phyloP scores from a whole-genome alignment of 2,329 filamentous ascomycete genomes.

The Pestalotiopsis fici region DNA sequence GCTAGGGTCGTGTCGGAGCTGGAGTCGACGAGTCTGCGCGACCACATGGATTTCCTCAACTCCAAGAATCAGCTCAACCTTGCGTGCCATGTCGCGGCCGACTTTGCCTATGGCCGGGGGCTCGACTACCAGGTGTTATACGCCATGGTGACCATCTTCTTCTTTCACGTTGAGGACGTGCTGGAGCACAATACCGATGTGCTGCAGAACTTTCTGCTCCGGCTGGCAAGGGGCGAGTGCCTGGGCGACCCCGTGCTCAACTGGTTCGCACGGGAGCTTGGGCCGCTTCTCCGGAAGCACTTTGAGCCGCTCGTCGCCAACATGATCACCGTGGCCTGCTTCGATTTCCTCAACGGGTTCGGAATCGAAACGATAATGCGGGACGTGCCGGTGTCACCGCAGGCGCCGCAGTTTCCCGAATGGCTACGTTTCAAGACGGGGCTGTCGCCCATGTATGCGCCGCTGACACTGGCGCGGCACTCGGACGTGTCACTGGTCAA shows the following conservation, averaged over 20 bases:
- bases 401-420: conserved; percentile 8
- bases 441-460: conserved; percentile 13
- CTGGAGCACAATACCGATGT: conserved; percentile 10
- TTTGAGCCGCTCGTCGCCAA: conserved; percentile 13
- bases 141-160: conserved; percentile 11
- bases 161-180: conserved; percentile 14
- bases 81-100: conserved; percentile 10
- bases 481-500: no score
- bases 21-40: no score
- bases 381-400: neutral
- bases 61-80: conserved; percentile 11
- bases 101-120: conserved; percentile 9
- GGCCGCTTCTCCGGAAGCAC: conserved; percentile 9
- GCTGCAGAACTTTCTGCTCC: neutral
- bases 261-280: neutral
- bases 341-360: conserved; percentile 11
- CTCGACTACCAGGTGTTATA: conserved; percentile 13
- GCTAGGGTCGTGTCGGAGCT: no score
- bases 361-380: neutral
- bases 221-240: no score
- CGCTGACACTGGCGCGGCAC: conserved; percentile 8
- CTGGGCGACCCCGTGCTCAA: no score
- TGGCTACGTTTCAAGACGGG: conserved; percentile 15
- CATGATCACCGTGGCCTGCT: conserved; percentile 14
- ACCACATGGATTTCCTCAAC: neutral